phyloP scores from a whole-genome alignment of 768 basidiomycete genomes.

The Collybia mongolica region DNA sequence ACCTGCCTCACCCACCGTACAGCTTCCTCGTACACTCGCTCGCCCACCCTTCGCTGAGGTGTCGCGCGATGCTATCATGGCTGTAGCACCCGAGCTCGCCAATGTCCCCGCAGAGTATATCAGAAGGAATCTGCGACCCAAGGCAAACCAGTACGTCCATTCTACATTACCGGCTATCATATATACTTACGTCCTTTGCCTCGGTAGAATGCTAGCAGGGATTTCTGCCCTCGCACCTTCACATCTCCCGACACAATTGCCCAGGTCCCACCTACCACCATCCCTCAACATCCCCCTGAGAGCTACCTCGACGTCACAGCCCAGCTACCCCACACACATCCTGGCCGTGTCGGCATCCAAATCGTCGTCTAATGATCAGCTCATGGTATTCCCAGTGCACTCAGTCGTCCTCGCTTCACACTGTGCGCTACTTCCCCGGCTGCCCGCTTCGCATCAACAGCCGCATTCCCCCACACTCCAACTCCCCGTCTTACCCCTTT shows the following conservation, averaged over 20 bases:
- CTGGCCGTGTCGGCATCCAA: conserved; percentile 55
- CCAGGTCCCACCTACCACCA: conserved; percentile 60
- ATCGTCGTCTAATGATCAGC: conserved; percentile 34
- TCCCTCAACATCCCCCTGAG: conserved; percentile 52
- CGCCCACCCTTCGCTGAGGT: conserved; percentile 62
- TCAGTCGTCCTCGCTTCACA: conserved; percentile 59
- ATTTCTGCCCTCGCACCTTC: conserved; percentile 50
- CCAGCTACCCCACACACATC: conserved; percentile 51
- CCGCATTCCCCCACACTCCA: conserved; percentile 28
- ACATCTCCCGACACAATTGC: conserved; percentile 63
- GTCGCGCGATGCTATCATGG: conserved; percentile 54
- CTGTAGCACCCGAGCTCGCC: conserved; percentile 66
- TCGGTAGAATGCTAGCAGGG: conserved; percentile 51
- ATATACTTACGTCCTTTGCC: conserved; percentile 10
- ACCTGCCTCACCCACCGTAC: conserved; percentile 35
- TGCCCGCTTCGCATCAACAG: conserved; percentile 37
- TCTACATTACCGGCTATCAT: conserved; percentile 10
- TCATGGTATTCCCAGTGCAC: conserved; percentile 60
- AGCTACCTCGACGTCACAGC: conserved; percentile 21
- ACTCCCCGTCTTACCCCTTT: conserved; percentile 70
- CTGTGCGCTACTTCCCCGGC: conserved; percentile 54
- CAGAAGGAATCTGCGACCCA: conserved; percentile 52
- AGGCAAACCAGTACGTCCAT: conserved; percentile 39
- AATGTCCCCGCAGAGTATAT: conserved; percentile 70
- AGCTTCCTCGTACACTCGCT: conserved; percentile 70